Conservation (phyloP, 1,284 basidiomycete genomes). For the Ceraceosorus guamensis region DNA sequence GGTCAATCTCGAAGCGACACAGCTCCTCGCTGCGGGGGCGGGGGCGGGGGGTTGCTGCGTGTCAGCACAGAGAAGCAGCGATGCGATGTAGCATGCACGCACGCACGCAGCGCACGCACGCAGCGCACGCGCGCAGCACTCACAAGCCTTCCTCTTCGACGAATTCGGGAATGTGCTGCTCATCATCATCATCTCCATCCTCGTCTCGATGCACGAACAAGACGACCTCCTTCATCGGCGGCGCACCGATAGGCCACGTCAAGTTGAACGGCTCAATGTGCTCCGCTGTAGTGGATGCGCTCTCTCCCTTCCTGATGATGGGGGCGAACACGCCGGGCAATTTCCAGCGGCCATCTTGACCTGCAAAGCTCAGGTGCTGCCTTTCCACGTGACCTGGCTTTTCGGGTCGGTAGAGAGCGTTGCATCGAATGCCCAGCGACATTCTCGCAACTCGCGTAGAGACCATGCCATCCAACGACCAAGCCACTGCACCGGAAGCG, state of each 20-base stretch:
- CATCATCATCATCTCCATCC: constrained; percentile 1
- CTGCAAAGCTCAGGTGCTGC: constrained; percentile 1
- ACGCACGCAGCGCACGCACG: no score
- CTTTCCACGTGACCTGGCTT: constrained; percentile 4
- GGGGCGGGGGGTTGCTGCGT: no score
- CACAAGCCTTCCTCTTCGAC: constrained; percentile 11
- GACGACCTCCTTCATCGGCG: constrained; percentile 2
- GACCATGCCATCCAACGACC: constrained; percentile 10
- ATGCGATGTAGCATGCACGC: no score
- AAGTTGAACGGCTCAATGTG: constrained; percentile 5
- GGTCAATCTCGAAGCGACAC: constrained; percentile 8
- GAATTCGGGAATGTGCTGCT: constrained; percentile 7
- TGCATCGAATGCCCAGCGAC: constrained; percentile 10
- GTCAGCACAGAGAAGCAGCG: no score
- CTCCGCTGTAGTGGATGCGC: constrained; percentile 4
- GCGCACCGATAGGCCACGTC: constrained; percentile 4
- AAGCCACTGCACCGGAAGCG: constrained; percentile 9
- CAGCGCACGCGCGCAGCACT: no score
- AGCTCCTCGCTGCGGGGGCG: constrained; percentile 8
- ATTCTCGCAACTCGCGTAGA: constrained; percentile 6
- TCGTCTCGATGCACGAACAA: constrained; percentile 8
- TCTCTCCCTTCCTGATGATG: constrained; percentile 4
- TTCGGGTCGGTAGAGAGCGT: constrained; percentile 2
- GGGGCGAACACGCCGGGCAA: constrained; percentile 8
- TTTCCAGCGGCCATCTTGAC: constrained; percentile 4